Base-by-base conservation (phyloP, 179 eudicot genomes). In the Spinacia oleracea region DNA sequence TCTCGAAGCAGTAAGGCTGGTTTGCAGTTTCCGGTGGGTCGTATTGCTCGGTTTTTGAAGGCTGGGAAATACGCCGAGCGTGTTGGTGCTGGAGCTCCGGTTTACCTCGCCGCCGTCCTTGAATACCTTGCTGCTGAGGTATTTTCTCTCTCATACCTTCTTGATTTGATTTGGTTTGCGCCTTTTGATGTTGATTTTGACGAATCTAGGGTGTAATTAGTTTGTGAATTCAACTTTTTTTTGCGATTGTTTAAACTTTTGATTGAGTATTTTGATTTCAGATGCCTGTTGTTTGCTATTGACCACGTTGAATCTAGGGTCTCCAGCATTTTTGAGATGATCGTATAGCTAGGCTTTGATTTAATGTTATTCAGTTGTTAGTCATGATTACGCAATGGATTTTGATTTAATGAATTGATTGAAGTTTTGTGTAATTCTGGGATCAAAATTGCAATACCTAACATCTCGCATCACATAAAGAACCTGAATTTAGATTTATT, bases 111-210 rank as follows among this genome's bases (percentile, higher is more conserved):
- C 1, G 86, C 89, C 32, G 89, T 87, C 35, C 87, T 87, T 3
- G 89, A 87, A 73, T 87, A 88, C 73, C 89, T 88, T 18, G 89
- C 88, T 3, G 89, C 91, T 48, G 91, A 88, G 88, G 88, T 86
- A 42, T 23, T 15, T 72, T 16, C 64, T 34, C 53, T 58, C 4
- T 25, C 18, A 1, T 34, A 3, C 9, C 4, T 48, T 20, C 21
- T 72, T 25, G 7, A 56, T 67, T 16, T 21, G 1, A 6, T 6
- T 63, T 9, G 43, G 34, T 23, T 11, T 14, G 20, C 27, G 12
- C 0, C 20, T 23, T 46, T 16, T 10, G 0, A 6, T 3, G 1
- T 15, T 66, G 1, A 2, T 3, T 29, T 68, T 38, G n/a, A 4
- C n/a, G 1, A n/a, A 38, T 78, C 78, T 73, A 74, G 79, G 81